phyloP scores from a whole-genome alignment of 352 stramenopile genomes.

The Globisporangium cystogenes region DNA sequence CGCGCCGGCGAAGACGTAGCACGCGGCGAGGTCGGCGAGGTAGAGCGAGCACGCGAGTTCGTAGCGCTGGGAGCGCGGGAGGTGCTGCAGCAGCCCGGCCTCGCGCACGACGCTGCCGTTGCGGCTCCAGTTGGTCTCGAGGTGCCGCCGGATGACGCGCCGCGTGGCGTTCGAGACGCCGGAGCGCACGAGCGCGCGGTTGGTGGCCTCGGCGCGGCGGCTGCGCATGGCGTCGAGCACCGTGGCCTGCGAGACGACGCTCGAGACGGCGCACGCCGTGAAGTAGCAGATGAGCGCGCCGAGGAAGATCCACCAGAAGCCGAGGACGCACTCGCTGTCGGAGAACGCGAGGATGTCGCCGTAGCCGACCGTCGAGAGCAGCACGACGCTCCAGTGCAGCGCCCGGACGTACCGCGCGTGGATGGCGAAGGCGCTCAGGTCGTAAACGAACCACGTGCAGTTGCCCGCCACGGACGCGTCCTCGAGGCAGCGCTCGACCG shows the following conservation, averaged over 20 bases:
- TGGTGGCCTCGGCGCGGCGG: slow-evolving; percentile 5
- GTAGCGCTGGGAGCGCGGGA: slow-evolving; percentile 14
- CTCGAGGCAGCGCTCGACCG: slow-evolving; percentile 33
- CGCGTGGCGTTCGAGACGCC: slow-evolving; percentile 10
- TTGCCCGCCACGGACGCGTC: slow-evolving; percentile 45
- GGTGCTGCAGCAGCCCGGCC: slow-evolving; percentile 12
- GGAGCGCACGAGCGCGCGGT: slow-evolving; percentile 9
- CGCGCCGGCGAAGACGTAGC: slow-evolving; percentile 8
- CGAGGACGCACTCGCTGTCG: slow-evolving; percentile 18
- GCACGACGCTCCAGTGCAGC: slow-evolving; percentile 65
- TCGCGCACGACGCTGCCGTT: slow-evolving; percentile 16
- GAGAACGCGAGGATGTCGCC: slow-evolving; percentile 64
- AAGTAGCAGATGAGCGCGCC: slow-evolving; percentile 21
- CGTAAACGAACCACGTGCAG: slow-evolving; percentile 70
- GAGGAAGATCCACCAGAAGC: slow-evolving; percentile 20
- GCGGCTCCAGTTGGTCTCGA: slow-evolving; percentile 18
- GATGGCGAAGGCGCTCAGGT: slow-evolving; percentile 52
- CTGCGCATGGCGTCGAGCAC: slow-evolving; percentile 6
- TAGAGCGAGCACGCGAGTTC: slow-evolving; percentile 15
- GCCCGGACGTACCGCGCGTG: slow-evolving; percentile 56
- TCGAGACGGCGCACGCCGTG: slow-evolving; percentile 16
- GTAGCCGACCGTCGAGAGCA: slow-evolving; percentile 67
- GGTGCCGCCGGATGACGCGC: slow-evolving; percentile 13
- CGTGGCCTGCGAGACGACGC: slow-evolving; percentile 14
- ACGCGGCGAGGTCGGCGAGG: slow-evolving; percentile 2